Evolutionary conservation across 2,329 filamentous ascomycete species (phyloP).

Genomic region (Scedosporium apiospermum): DNA sequence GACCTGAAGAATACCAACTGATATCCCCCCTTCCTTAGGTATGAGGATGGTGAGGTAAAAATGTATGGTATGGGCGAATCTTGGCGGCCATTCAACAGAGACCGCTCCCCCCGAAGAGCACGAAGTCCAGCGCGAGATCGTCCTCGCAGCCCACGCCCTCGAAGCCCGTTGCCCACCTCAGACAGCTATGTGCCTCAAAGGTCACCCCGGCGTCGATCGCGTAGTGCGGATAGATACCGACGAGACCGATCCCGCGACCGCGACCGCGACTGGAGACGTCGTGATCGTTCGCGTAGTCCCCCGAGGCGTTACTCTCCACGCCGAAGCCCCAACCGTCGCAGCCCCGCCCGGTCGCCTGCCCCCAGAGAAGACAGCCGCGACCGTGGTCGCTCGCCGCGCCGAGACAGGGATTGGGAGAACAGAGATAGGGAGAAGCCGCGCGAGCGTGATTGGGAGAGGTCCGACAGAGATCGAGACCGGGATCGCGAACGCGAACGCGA

Average conservation of each 20-base stretch:
- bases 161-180: slow-evolving; percentile 26
- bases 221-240: slow-evolving; percentile 31
- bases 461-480: slow-evolving; percentile 11
- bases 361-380: slow-evolving; percentile 26
- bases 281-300: slow-evolving; percentile 20
- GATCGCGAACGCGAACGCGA: slow-evolving; percentile 6
- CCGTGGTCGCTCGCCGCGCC: slow-evolving; percentile 25
- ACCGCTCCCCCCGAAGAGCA: slow-evolving; percentile 22
- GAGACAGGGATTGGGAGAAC: slow-evolving; percentile 20
- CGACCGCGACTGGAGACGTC: slow-evolving; percentile 21
- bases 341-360: slow-evolving; percentile 18
- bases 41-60: slow-evolving; percentile 53
- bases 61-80: slow-evolving; percentile 53
- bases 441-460: slow-evolving; percentile 17
- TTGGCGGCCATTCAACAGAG: slow-evolving; percentile 47
- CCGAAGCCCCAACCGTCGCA: slow-evolving; percentile 26
- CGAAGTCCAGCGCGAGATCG: slow-evolving; percentile 24
- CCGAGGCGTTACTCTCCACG: slow-evolving; percentile 22
- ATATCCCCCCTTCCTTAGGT: slow-evolving; percentile 25
- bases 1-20: background rate
- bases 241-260: slow-evolving; percentile 31
- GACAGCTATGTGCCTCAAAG: slow-evolving; percentile 38
- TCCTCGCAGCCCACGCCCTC: slow-evolving; percentile 25
- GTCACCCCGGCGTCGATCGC: slow-evolving; percentile 31
- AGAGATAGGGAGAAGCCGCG: slow-evolving; percentile 13